phyloP scores from a whole-genome alignment of 2,329 filamentous ascomycete genomes.

The Penicillium sp. region DNA sequence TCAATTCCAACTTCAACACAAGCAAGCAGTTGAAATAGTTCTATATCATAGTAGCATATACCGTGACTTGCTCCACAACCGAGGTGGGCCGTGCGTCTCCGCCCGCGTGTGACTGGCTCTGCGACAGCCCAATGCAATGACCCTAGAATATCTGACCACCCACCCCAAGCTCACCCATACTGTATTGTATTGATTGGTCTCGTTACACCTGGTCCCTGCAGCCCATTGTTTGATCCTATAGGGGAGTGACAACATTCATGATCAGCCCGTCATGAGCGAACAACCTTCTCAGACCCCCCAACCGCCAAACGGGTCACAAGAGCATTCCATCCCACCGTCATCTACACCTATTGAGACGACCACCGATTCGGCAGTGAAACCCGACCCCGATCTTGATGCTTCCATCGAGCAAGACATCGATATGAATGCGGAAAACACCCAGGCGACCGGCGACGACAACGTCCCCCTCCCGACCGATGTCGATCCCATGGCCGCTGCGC shows the following conservation, averaged over 20 bases:
- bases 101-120: slow-evolving; percentile 22
- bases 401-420: slow-evolving; percentile 44
- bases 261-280: slow-evolving; percentile 39
- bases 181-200: slow-evolving; percentile 20
- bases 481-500: slow-evolving; percentile 54
- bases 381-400: slow-evolving; percentile 35
- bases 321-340: slow-evolving; percentile 24
- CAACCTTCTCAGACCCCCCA: slow-evolving; percentile 24
- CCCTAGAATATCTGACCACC: slow-evolving; percentile 13
- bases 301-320: slow-evolving; percentile 30
- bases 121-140: slow-evolving; percentile 11
- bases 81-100: slow-evolving; percentile 21
- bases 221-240: slow-evolving; percentile 17
- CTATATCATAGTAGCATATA: too few relatives aligned
- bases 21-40: too few relatives aligned
- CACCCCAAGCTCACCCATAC: slow-evolving; percentile 10
- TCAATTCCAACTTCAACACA: background rate
- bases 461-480: slow-evolving; percentile 21
- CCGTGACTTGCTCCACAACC: slow-evolving; percentile 1
- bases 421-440: slow-evolving; percentile 32
- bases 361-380: slow-evolving; percentile 27
- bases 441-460: slow-evolving; percentile 5
- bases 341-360: slow-evolving; percentile 23
- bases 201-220: slow-evolving; percentile 23
- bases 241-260: slow-evolving; percentile 15